Base-by-base conservation (phyloP, 176 grass and related monocot genomes). In the Phoenix dactylifera region DNA sequence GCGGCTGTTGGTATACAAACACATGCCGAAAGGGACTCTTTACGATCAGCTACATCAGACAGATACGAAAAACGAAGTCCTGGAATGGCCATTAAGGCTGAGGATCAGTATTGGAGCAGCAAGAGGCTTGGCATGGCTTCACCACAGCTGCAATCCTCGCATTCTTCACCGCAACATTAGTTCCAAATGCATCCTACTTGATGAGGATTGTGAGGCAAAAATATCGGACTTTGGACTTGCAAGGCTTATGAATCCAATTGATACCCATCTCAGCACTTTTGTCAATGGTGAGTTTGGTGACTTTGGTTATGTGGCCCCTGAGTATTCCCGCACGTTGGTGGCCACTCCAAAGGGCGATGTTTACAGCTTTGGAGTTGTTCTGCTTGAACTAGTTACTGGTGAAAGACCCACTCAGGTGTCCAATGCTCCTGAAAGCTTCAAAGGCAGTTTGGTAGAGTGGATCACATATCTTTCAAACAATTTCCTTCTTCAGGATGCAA, bases 191-290 rank as follows among this genome's bases (percentile, higher is more conserved):
- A 87, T 97, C 73, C 74, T 97, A 52, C 68, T 97, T 1, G 92
- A 91, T 77, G 83, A 88, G 74, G 75, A 88, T 48, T 83, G 80
- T 30, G 78, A 88, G 20, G 81, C 92, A 50, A 97, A 91, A 55
- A 97, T 97, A 50, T 91, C 92, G 18, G 92, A 97, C 65, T 97
- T 97, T 44, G 92, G 92, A 15, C n/a, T 97, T 65, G 92, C 92
- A 64, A 80, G 84, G 82, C 86, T 90, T 56, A 97, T 97, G 92
- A 97, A 97, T 82, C 83, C 87, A 14, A 72, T 96, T 26, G 87
- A 96, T 58, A 96, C 92, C 23, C 92, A 90, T 78, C 77, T 91
- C 19, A 97, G 87, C 63, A 97, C 92, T 57, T 91, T 97, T 30
- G 78, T 91, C 23, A 88, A 85, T 14, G 87, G 87, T 35, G 87